phyloP scores from a whole-genome alignment of 768 basidiomycete genomes.

The Termitomyces sp. region DNA sequence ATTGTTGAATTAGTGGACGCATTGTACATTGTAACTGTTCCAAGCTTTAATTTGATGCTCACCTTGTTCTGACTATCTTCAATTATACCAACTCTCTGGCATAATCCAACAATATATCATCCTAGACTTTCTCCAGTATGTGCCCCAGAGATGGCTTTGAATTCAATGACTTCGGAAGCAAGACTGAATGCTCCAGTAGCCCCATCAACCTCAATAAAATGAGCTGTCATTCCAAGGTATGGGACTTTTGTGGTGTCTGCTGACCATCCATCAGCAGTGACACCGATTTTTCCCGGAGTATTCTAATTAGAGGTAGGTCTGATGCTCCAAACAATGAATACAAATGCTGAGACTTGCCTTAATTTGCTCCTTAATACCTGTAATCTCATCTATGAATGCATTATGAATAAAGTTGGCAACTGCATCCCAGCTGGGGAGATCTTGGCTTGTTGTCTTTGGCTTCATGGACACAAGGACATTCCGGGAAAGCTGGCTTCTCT shows the following conservation, averaged over 20 bases:
- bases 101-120: neutral
- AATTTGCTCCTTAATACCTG: neutral
- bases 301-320: neutral
- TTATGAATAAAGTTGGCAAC: neutral
- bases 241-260: constrained; percentile 13
- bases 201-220: constrained; percentile 3
- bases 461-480: neutral
- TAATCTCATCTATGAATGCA: neutral
- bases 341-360: neutral
- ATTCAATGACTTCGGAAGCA: neutral
- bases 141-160: neutral
- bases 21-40: too few relatives aligned
- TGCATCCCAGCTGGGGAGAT: neutral
- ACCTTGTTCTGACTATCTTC: neutral
- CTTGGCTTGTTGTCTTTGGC: neutral
- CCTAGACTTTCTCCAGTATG: neutral
- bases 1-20: too few relatives aligned
- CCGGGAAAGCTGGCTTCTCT: neutral
- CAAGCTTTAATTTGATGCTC: neutral
- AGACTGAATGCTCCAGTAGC: neutral
- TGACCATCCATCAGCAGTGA: constrained; percentile 17
- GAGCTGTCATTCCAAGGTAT: constrained; percentile 14
- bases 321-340: neutral
- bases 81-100: neutral
- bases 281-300: constrained; percentile 16